These are phyloP conservation scores for Oenanthe javanica DNA, from an alignment of 140 eudicot genomes.

Conservation along the genomic window DNA sequence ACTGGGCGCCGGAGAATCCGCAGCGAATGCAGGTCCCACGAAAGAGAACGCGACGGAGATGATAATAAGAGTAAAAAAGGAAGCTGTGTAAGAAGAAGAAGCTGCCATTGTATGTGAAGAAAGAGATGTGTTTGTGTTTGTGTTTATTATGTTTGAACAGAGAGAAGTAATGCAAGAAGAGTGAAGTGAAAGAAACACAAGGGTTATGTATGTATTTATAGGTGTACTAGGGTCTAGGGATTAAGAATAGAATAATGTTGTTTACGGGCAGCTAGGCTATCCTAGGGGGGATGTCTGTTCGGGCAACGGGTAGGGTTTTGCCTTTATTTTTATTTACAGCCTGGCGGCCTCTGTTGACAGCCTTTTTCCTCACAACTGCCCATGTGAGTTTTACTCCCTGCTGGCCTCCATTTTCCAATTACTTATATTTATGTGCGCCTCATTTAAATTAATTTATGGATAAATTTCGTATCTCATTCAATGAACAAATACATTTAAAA, in stretches of 20 bases:
- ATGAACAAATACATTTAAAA: no score
- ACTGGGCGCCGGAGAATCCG: constrained; percentile 41
- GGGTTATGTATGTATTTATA: neutral
- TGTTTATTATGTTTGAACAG: no score
- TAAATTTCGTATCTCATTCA: no score
- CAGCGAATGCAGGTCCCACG: constrained; percentile 28
- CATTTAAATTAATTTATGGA: no score
- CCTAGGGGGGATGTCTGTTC: neutral
- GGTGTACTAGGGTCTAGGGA: neutral
- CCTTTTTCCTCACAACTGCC: neutral
- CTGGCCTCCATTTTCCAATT: neutral
- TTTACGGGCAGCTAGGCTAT: neutral
- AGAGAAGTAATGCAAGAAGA: no score
- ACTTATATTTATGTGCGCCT: no score
- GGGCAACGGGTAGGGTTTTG: neutral
- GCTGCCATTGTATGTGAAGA: neutral
- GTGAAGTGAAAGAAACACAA: neutral
- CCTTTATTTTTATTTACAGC: neutral
- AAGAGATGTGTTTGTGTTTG: neutral
- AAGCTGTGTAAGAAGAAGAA: neutral
- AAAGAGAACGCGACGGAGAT: constrained; percentile 16
- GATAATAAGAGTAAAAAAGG: neutral
- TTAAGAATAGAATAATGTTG: neutral
- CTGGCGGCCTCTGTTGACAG: neutral
- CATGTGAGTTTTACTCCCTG: neutral